Evolutionary conservation across 2,329 filamentous ascomycete species (phyloP), one percentile per base, ranked within the genome.

Genomic region (Trichoderma aggressivum): DNA sequence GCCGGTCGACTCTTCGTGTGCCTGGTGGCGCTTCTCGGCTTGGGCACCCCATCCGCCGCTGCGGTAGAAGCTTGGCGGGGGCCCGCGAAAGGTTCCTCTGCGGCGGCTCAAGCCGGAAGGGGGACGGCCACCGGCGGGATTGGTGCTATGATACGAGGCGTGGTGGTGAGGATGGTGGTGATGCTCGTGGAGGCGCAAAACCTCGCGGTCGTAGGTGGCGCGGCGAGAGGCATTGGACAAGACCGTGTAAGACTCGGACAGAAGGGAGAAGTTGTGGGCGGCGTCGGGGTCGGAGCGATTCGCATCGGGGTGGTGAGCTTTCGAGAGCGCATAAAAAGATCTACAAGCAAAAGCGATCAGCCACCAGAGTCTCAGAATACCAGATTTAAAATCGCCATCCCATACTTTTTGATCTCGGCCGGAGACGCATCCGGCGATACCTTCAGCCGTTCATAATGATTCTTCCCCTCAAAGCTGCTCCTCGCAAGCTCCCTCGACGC

Each of bases 261-360:
- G 91, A 75, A 89, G 87, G 80, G 94, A 89, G 86, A 97, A 99
- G 79, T 91, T 92, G 71, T 88, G 83, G 5, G 90, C 86, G 73
- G 94, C 92, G 71, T 83, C 79, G 5, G 92, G 91, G 81, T 97
- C 91, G 75, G 87, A 79, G 72, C 87, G 93, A 85, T 98, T 97
- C 79, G 90, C 90, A 86, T 99, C 96, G 1, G 96, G 96, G 82
- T 99, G 96, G 86, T 97, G 91, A 68, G 87, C 84, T 82, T 98
- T 97, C 78, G 94, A 97, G 80, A 98, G 92, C 73, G 87, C 82
- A 86, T 98, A 98, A 88, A 98, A 99, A 75, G 89, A 89, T 77
- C 88, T 90, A 24, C 0, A 5, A 24, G n/a, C 21, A 24, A 18
- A 24, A 24, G 5, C 21, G n/a, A 53, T 53, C 24, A 53, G 47